Evolutionary conservation across 352 stramenopile genomes (phyloP), one percentile per base, ranked within the genome.

Genomic region (Globisporangium camurandrum): DNA sequence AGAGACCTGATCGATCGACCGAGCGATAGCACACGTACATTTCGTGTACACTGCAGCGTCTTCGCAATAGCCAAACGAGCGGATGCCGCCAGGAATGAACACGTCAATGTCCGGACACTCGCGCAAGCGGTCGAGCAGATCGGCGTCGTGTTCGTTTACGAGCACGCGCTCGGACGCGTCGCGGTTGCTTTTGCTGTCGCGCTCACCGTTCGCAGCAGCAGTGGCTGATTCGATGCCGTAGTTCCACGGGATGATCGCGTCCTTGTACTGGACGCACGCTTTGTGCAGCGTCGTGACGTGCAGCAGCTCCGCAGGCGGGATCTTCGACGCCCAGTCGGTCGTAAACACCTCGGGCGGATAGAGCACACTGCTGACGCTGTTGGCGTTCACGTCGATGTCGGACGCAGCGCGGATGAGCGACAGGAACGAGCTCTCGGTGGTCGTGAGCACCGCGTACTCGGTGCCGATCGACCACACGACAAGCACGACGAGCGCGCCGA

Each of bases 1-100:
- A n/a, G n/a, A n/a, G n/a, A n/a, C n/a, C n/a, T n/a, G 20, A 30
- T 19, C 9, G 12, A 24, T 26, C 26, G 7, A 11, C 9, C 36
- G 22, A 47, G 22, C 12, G 16, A 9, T 28, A 52, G 7, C 19
- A 47, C 6, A 57, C 67, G 16, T 63, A 85, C 71, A 83, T 36
- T 85, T 83, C 5, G 73, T 63, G 49, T 86, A 88, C 5, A 66
- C 76, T 23, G 70, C 61, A 5, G 64, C 66, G 44, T 88, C 76
- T 40, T 88, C 76, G 57, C 76, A 88, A 59, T 88, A 88, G 28
- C 76, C 74, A 37, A 79, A 65, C 19, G 53, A 61, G 14, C 74
- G 69, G 16, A 86, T 56, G n/a, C 58, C 63, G 8, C 40, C 6
- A 0, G 76, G 71, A 23, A 82, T 48, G 61, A 77, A 88, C 40